phyloP scores from a whole-genome alignment of 768 basidiomycete genomes.

The Phylloporus rhodoxanthus region DNA sequence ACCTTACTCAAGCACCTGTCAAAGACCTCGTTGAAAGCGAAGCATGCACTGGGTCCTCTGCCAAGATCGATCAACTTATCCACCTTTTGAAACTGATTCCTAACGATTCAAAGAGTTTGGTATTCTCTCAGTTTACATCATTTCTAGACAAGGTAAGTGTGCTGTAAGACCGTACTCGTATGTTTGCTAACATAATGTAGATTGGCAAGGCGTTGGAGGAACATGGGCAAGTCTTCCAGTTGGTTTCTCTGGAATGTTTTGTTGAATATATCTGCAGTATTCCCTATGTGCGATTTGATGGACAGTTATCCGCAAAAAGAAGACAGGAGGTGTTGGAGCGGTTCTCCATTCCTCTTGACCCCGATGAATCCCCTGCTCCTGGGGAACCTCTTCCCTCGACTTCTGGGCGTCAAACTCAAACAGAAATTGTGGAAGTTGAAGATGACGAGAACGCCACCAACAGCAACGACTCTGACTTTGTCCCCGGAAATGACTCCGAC shows the following conservation, averaged over 20 bases:
- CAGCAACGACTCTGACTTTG: slow-evolving; percentile 34
- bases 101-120: slow-evolving; percentile 67
- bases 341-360: slow-evolving; percentile 65
- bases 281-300: slow-evolving; percentile 76
- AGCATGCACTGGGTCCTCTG: slow-evolving; percentile 56
- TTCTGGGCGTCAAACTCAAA: slow-evolving; percentile 3
- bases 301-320: slow-evolving; percentile 74
- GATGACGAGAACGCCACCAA: slow-evolving; percentile 15
- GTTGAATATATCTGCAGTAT: slow-evolving; percentile 43
- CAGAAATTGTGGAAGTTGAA: slow-evolving; percentile 2
- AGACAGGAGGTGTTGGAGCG: slow-evolving; percentile 71
- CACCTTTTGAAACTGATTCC: slow-evolving; percentile 68
- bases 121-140: slow-evolving; percentile 86
- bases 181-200: slow-evolving; percentile 32
- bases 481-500: slow-evolving; percentile 25
- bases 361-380: slow-evolving; percentile 20
- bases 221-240: slow-evolving; percentile 43
- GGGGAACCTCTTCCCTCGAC: slow-evolving; percentile 13
- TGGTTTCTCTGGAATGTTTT: not conserved
- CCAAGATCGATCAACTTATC: slow-evolving; percentile 79
- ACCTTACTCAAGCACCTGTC: slow-evolving; percentile 57
- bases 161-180: too few species aligned
- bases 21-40: slow-evolving; percentile 37
- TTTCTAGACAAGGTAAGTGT: slow-evolving; percentile 68
- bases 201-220: slow-evolving; percentile 65